Base-by-base conservation (phyloP, 176 grass and related monocot species). In the Typha latifolia region DNA sequence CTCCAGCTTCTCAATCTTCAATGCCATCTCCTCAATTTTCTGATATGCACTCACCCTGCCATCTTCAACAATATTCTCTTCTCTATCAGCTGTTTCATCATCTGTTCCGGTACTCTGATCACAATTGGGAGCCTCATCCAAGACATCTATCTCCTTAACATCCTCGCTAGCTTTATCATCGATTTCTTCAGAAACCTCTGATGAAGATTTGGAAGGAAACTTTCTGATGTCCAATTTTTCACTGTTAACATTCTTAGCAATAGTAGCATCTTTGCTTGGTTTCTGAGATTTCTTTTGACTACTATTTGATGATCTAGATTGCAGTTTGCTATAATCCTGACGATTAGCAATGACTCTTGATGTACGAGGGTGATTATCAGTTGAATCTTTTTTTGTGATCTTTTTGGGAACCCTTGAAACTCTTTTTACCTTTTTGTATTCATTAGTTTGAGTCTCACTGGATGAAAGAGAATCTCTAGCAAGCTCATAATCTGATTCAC, bases 31-130 rank as follows among this genome's bases (percentile, higher is more conserved):
- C 37, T 75, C 63, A 66, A 74, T 75, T 3, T 84, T 82, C 52
- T 85, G 78, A 56, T 78, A 61, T 18, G 34, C 10, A 48, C 8
- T 29, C 22, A 20, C 31, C 34, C 82, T 82, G 0, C 74, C 83
- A 51, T 82, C 74, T 73, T 90, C 77, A 49, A 74, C 66, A 31
- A 50, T 64, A 61, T 93, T 89, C 26, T 87, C 89, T 83, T 90
- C 89, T 69, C 78, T 87, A 53, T 94, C 89, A 83, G 77, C 68
- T 79, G 79, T 87, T 72, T 99, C 95, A 51, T 91, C 84, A 74
- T 99, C 95, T 71, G 95, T 99, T 56, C 86, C 90, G 37, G 77
- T 90, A 85, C 95, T 94, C 77, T 85, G 84, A 72, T 99, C 86
- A 29, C 95, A 99, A 10, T 81, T 82, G 29, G 95, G 89, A 73